These are phyloP conservation scores for Ogataea paraovalis DNA, from an alignment of 805 yeast species.

Conservation along the genomic window DNA sequence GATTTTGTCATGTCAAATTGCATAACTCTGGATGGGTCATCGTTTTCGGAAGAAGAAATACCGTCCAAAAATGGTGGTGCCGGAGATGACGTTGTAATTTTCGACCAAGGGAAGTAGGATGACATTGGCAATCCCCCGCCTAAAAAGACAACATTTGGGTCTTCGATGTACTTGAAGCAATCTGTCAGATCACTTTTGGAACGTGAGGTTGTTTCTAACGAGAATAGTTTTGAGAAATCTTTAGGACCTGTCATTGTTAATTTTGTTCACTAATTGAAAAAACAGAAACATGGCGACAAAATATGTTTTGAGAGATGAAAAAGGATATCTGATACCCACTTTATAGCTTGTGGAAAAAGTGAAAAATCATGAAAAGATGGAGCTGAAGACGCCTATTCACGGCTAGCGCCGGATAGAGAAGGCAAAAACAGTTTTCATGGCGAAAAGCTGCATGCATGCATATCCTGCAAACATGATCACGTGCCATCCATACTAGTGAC, in stretches of 20 bases:
- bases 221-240: conserved; percentile 1
- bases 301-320: neutral
- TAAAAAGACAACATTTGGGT: conserved; percentile 77
- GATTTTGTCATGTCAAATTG: neutral
- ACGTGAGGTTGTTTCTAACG: conserved; percentile 1
- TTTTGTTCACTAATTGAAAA: neutral
- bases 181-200: neutral
- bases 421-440: no score
- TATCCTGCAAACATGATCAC: neutral
- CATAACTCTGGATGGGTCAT: neutral
- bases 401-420: neutral
- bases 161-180: conserved; percentile 61
- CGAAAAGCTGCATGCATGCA: neutral
- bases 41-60: conserved; percentile 31
- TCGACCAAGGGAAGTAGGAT: conserved; percentile 89
- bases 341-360: neutral
- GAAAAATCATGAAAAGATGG: neutral
- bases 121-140: conserved; percentile 96
- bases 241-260: neutral
- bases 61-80: conserved; percentile 77
- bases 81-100: conserved; percentile 65
- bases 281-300: neutral
- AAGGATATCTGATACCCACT: neutral
- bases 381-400: neutral
- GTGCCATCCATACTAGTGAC: no score